A percentile compares a stretch with the other conserved stretches of the same genome.
Evolutionary conservation across 192 early-diverging fungal genomes (phyloP).

Genomic region (Backusella parvicylindrica): DNA sequence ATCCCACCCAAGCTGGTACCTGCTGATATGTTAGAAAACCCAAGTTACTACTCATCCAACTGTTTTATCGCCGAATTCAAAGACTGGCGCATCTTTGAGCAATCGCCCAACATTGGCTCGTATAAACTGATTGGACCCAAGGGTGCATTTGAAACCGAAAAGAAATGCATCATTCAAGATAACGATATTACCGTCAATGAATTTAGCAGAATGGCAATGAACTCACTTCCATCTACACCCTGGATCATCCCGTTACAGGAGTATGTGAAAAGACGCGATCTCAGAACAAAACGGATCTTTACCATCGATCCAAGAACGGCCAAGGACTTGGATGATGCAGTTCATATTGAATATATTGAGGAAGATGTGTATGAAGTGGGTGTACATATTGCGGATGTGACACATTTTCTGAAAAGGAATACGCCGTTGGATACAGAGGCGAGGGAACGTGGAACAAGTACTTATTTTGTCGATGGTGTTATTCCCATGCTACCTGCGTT

Average conservation of each 20-base stretch:
- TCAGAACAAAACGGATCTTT: constrained; percentile 73
- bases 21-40: constrained; percentile 60
- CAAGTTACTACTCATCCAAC: constrained; percentile 31
- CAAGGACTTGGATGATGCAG: constrained; percentile 80
- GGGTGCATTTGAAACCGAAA: constrained; percentile 37
- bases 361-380: constrained; percentile 72
- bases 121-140: constrained; percentile 65
- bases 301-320: constrained; percentile 88
- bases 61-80: constrained; percentile 29
- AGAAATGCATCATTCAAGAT: background rate
- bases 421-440: constrained; percentile 94
- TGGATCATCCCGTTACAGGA: constrained; percentile 86
- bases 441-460: constrained; percentile 82
- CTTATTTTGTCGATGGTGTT: constrained; percentile 92
- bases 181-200: constrained; percentile 52
- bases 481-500: constrained; percentile 92
- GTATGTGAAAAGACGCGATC: constrained; percentile 59
- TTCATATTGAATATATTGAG: constrained; percentile 53
- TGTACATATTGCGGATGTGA: constrained; percentile 93
- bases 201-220: constrained; percentile 66
- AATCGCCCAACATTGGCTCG: constrained; percentile 57
- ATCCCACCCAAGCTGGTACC: constrained; percentile 61
- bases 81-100: constrained; percentile 58
- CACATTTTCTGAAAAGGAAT: constrained; percentile 87
- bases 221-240: constrained; percentile 66